These are phyloP conservation scores for Tubosaeta sp. DNA, from an alignment of 768 basidiomycete genomes.

Conservation along the genomic window DNA sequence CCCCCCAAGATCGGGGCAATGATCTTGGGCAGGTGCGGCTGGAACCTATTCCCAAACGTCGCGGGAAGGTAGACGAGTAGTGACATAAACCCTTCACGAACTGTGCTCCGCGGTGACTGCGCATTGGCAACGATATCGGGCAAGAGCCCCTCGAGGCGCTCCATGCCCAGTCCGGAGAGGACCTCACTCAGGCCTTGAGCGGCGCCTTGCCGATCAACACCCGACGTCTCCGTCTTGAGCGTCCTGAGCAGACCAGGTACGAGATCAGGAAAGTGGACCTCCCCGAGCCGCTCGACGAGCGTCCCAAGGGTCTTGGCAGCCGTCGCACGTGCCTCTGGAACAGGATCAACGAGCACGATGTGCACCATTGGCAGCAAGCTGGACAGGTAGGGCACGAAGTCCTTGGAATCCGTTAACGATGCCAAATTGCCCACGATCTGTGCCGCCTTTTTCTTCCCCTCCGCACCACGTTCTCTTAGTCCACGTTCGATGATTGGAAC, in stretches of 20 bases:
- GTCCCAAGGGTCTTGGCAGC: conserved; percentile 96
- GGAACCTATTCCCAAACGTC: conserved; percentile 94
- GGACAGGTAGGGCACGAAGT: conserved; percentile 93
- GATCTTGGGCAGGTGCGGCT: conserved; percentile 93
- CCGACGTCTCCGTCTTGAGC: conserved; percentile 88
- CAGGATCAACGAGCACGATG: conserved; percentile 90
- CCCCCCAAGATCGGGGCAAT: conserved; percentile 90
- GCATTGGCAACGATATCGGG: conserved; percentile 94
- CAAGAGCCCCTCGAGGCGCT: conserved; percentile 87
- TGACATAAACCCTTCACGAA: conserved; percentile 98
- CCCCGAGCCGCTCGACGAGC: conserved; percentile 94
- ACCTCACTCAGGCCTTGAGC: conserved; percentile 97
- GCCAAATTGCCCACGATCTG: conserved; percentile 98
- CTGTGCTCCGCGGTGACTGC: conserved; percentile 82
- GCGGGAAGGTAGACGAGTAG: conserved; percentile 92
- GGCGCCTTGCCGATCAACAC: conserved; percentile 96
- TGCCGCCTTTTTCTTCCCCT: conserved; percentile 92
- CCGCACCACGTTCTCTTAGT: conserved; percentile 85
- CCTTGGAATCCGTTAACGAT: conserved; percentile 82
- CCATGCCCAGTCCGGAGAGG: conserved; percentile 95
- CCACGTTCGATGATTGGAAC: conserved; percentile 95
- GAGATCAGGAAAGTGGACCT: conserved; percentile 91
- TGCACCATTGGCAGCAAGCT: conserved; percentile 88
- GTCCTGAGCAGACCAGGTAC: conserved; percentile 85
- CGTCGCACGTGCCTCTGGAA: conserved; percentile 95